Conservation (phyloP, 495 filamentous ascomycete genomes). For the Pseudomonodictys pantanalensis region DNA sequence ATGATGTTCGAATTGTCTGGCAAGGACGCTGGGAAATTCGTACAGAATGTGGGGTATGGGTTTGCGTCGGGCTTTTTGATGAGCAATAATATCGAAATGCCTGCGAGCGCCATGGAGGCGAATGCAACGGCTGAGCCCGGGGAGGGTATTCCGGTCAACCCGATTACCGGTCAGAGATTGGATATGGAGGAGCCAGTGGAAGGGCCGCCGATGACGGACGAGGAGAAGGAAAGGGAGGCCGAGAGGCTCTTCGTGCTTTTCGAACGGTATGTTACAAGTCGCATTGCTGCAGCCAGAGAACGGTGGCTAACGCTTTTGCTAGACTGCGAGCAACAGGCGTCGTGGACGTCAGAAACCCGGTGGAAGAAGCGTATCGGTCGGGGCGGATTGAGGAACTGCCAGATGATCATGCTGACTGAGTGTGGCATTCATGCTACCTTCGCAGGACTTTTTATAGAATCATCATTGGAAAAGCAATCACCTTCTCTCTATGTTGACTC, state of each 20-base stretch:
- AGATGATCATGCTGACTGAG: constrained; percentile 18
- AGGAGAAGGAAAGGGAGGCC: constrained; percentile 90
- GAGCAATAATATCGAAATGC: constrained; percentile 73
- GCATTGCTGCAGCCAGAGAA: neutral
- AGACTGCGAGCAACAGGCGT: constrained; percentile 82
- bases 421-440: too few species aligned
- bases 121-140: constrained; percentile 45
- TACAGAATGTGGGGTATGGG: constrained; percentile 63
- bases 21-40: constrained; percentile 45
- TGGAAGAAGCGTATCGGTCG: constrained; percentile 68
- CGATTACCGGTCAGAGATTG: constrained; percentile 82
- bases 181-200: constrained; percentile 60
- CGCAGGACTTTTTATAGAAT: too few species aligned
- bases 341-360: constrained; percentile 80
- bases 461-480: too few species aligned
- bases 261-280: constrained; percentile 62
- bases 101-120: constrained; percentile 61
- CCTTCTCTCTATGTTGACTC: too few species aligned
- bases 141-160: constrained; percentile 61
- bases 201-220: constrained; percentile 73
- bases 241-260: constrained; percentile 93
- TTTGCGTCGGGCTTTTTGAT: constrained; percentile 88
- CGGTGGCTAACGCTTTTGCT: constrained; percentile 2
- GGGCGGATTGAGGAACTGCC: constrained; percentile 75
- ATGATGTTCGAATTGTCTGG: constrained; percentile 85